These are phyloP conservation scores for Echria macrotheca DNA, from an alignment of 495 filamentous ascomycete species.

Conservation along the genomic window DNA sequence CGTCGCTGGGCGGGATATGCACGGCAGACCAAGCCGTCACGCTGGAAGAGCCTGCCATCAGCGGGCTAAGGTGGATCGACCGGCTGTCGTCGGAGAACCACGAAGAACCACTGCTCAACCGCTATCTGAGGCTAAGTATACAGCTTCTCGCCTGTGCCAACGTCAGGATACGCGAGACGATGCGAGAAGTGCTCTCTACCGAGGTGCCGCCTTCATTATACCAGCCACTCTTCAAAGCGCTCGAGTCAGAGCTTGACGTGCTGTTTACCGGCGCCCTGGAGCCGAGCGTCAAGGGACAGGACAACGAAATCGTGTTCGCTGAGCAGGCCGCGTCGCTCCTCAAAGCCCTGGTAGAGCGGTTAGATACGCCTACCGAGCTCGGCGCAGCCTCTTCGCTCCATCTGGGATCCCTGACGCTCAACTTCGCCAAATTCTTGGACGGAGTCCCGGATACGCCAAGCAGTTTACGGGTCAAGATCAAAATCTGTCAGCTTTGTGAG, in stretches of 20 bases:
- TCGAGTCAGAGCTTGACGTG: conserved; percentile 56
- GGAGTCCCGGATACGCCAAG: conserved; percentile 44
- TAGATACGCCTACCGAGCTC: conserved; percentile 53
- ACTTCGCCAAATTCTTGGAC: conserved; percentile 57
- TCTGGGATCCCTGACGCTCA: conserved; percentile 53
- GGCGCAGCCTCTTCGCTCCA: conserved; percentile 53
- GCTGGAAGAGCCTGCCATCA: conserved; percentile 50
- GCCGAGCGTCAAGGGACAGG: conserved; percentile 45
- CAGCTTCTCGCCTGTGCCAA: conserved; percentile 57
- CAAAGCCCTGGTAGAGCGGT: conserved; percentile 54
- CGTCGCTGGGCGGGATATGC: conserved; percentile 59
- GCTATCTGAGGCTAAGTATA: conserved; percentile 56
- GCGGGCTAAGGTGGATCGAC: conserved; percentile 59
- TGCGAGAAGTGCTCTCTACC: conserved; percentile 54
- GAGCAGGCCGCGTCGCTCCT: conserved; percentile 59
- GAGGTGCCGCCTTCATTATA: conserved; percentile 56
- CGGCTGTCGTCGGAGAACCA: conserved; percentile 51
- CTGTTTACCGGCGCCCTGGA: conserved; percentile 50
- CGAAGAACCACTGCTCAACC: conserved; percentile 51
- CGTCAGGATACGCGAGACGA: conserved; percentile 56
- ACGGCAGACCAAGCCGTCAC: conserved; percentile 52
- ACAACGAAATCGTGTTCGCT: conserved; percentile 56
- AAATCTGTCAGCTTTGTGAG: conserved; percentile 60
- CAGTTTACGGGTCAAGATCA: conserved; percentile 57
- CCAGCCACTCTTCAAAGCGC: conserved; percentile 52